Conservation (phyloP, 495 filamentous ascomycete genomes). For the Penicillium salamii region DNA sequence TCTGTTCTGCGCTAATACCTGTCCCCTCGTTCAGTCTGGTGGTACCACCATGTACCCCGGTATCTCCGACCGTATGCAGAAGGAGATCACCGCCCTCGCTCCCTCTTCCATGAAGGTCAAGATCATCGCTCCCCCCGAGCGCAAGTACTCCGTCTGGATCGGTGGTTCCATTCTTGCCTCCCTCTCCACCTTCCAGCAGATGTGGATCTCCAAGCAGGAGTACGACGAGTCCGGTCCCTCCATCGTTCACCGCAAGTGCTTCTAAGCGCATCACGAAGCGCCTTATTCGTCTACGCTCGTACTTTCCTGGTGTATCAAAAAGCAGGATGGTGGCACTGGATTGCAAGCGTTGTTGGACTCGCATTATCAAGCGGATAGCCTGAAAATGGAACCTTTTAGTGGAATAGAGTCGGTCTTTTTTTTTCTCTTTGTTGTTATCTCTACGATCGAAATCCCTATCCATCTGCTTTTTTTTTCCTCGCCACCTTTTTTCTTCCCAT, state of each 20-base stretch:
- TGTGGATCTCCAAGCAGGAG: slow-evolving; percentile 99
- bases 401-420: slow-evolving; percentile 45
- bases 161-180: slow-evolving; percentile 99
- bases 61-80: slow-evolving; percentile 99
- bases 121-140: slow-evolving; percentile 75
- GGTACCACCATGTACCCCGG: slow-evolving; percentile 99
- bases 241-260: slow-evolving; percentile 99
- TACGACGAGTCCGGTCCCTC: slow-evolving; percentile 99
- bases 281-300: slow-evolving; percentile 42
- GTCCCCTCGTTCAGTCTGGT: slow-evolving; percentile 69
- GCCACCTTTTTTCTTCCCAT: neutral
- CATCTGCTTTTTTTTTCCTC: slow-evolving; percentile 2
- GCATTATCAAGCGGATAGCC: slow-evolving; percentile 47
- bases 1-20: slow-evolving; percentile 5
- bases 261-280: slow-evolving; percentile 64
- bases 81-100: slow-evolving; percentile 99
- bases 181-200: slow-evolving; percentile 99
- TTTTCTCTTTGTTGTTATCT: slow-evolving; percentile 14
- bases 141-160: slow-evolving; percentile 96
- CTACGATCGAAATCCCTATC: slow-evolving; percentile 8
- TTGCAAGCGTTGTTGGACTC: slow-evolving; percentile 46
- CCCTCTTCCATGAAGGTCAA: slow-evolving; percentile 90
- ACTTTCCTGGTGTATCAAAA: slow-evolving; percentile 52
- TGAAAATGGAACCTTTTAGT: slow-evolving; percentile 51
- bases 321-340: slow-evolving; percentile 42